These are phyloP conservation scores for Diaporthe amygdali DNA, from an alignment of 2,329 filamentous ascomycete genomes.

Conservation along the genomic window DNA sequence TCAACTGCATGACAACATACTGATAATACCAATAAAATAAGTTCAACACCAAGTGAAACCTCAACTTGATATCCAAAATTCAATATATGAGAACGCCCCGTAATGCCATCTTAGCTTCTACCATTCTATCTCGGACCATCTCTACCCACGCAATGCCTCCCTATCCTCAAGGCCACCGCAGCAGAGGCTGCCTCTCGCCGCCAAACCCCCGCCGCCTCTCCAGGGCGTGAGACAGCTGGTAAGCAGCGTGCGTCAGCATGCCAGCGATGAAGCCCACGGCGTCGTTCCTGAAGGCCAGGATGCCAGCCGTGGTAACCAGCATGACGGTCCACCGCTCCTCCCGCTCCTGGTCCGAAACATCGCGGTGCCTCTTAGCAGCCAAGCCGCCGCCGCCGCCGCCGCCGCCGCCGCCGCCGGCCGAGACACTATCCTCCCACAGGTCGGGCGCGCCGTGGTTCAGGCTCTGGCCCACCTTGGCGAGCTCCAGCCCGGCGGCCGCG, in stretches of 20 bases:
- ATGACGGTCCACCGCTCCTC: conserved; percentile 85
- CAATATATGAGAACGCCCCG: no score
- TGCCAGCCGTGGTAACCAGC: conserved; percentile 82
- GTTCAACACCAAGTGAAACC: not conserved
- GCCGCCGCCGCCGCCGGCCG: conserved; percentile 46
- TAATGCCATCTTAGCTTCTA: not conserved
- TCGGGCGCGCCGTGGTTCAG: conserved; percentile 75
- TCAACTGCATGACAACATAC: conserved; percentile 17
- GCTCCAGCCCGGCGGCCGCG: conserved; percentile 84
- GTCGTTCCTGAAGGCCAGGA: conserved; percentile 89
- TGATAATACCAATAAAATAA: conserved; percentile 8
- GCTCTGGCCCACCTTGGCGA: conserved; percentile 83
- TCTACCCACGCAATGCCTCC: no score
- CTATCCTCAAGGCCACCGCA: not conserved
- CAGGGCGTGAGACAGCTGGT: conserved; percentile 51
- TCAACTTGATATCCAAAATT: not conserved
- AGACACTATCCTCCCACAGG: conserved; percentile 54
- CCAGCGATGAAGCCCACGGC: conserved; percentile 85
- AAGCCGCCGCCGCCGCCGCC: conserved; percentile 31
- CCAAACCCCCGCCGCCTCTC: conserved; percentile 31
- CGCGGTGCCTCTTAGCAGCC: conserved; percentile 49
- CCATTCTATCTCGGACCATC: not conserved
- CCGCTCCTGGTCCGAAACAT: conserved; percentile 70
- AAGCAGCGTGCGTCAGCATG: conserved; percentile 77
- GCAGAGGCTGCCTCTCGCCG: conserved; percentile 37